Conservation (phyloP, 306 rosid species). For the Neltuma alba region DNA sequence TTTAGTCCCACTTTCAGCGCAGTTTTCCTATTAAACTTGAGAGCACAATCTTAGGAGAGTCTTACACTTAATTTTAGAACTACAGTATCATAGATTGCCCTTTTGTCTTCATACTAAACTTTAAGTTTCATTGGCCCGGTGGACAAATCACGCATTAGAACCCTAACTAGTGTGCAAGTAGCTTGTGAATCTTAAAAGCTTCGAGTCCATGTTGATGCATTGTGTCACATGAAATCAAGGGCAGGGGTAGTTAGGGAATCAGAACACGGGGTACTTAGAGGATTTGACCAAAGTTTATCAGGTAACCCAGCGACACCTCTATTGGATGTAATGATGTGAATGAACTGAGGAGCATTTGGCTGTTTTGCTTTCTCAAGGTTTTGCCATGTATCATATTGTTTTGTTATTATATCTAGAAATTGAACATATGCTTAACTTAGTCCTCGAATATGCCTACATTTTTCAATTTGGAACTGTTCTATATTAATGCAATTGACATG, state of each 20-base stretch:
- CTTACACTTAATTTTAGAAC: not conserved
- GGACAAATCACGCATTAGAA: conserved; percentile 13
- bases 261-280: not conserved
- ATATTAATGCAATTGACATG: conserved; percentile 6
- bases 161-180: not conserved
- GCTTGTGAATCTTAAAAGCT: not conserved
- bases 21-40: conserved; percentile 20
- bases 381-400: not conserved
- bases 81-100: not conserved
- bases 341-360: not conserved
- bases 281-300: not conserved
- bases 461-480: conserved; percentile 5
- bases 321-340: not conserved
- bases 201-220: not conserved
- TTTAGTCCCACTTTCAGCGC: conserved; percentile 14
- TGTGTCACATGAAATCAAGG: not conserved
- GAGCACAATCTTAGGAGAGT: not conserved
- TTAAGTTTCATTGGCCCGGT: not conserved
- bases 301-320: no score
- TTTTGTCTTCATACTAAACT: conserved; percentile 21
- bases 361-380: not conserved
- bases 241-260: not conserved
- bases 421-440: not conserved
- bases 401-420: not conserved
- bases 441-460: conserved; percentile 1